phyloP scores from a whole-genome alignment of 2,329 filamentous ascomycete species.

The Aspergillus proliferans region DNA sequence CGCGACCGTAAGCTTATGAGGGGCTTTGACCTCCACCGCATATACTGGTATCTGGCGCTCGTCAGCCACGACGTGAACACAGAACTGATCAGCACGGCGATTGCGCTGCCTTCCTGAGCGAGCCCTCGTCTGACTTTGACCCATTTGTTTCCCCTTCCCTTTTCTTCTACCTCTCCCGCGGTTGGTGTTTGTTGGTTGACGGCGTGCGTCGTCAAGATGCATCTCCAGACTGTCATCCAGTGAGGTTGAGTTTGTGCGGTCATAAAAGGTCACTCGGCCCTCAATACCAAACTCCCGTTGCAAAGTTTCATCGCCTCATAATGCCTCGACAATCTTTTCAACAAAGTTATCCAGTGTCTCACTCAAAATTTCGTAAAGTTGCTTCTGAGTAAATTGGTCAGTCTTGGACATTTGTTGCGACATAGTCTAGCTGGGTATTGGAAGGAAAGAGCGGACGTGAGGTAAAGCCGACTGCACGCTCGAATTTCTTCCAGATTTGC shows the following conservation, averaged over 20 bases:
- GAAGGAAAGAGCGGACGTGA: conserved; percentile 14
- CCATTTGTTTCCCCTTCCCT: conserved; percentile 5
- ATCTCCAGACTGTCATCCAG: conserved; percentile 9
- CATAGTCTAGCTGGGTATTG: conserved; percentile 10
- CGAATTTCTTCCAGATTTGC: conserved; percentile 16
- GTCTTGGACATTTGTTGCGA: conserved; percentile 10
- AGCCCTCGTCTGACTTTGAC: not conserved
- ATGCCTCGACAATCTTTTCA: conserved; percentile 3
- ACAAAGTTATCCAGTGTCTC: conserved; percentile 18
- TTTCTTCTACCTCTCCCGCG: conserved; percentile 11
- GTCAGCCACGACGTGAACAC: conserved; percentile 13
- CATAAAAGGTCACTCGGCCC: conserved; percentile 12
- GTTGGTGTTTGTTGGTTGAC: conserved; percentile 1
- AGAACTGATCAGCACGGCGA: conserved; percentile 20
- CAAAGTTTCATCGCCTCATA: conserved; percentile 6
- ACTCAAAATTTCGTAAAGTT: conserved; percentile 6
- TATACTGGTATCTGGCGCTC: too few species aligned
- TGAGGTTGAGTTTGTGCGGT: conserved; percentile 10
- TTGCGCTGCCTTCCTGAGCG: conserved; percentile 15
- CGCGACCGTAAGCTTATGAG: too few species aligned
- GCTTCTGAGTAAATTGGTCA: conserved; percentile 18
- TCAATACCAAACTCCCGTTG: conserved; percentile 11
- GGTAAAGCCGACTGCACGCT: conserved; percentile 10
- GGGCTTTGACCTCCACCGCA: too few species aligned
- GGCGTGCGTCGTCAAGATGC: conserved; percentile 7